These are phyloP conservation scores for Tricholomella constricta DNA, from an alignment of 768 basidiomycete species.

Conservation along the genomic window DNA sequence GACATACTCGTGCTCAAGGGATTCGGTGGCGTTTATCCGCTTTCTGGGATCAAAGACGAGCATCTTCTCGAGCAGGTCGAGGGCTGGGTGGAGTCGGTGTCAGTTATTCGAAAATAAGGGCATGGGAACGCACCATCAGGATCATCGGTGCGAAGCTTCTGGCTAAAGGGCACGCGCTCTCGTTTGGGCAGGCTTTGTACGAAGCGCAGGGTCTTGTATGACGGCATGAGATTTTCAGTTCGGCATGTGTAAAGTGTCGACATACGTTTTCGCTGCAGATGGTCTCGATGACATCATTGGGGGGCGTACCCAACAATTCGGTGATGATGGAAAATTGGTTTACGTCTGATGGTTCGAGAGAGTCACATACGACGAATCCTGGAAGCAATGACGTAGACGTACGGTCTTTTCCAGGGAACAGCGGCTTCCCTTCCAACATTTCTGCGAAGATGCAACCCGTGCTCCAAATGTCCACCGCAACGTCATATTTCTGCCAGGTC, in stretches of 20 bases:
- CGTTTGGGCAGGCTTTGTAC: conserved; percentile 98
- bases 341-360: conserved; percentile 65
- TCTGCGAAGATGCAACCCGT: conserved; percentile 99
- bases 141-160: conserved; percentile 89
- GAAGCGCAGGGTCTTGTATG: conserved; percentile 86
- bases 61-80: conserved; percentile 98
- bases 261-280: conserved; percentile 96
- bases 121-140: conserved; percentile 63
- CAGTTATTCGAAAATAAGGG: background rate
- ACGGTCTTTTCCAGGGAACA: conserved; percentile 99
- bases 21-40: conserved; percentile 91
- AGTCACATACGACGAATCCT: conserved; percentile 4
- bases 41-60: conserved; percentile 97
- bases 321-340: conserved; percentile 99
- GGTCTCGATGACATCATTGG: conserved; percentile 99
- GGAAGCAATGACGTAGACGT: conserved; percentile 41
- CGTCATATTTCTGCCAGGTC: conserved; percentile 99
- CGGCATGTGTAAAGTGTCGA: conserved; percentile 17
- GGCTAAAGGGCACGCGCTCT: conserved; percentile 91
- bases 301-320: conserved; percentile 96
- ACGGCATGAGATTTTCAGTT: conserved; percentile 13
- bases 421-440: conserved; percentile 97
- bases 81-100: conserved; percentile 48
- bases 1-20: conserved; percentile 91
- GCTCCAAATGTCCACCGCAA: conserved; percentile 99